Evolutionary conservation across 495 filamentous ascomycete genomes (phyloP).

Genomic region (Copromyces sp.): DNA sequence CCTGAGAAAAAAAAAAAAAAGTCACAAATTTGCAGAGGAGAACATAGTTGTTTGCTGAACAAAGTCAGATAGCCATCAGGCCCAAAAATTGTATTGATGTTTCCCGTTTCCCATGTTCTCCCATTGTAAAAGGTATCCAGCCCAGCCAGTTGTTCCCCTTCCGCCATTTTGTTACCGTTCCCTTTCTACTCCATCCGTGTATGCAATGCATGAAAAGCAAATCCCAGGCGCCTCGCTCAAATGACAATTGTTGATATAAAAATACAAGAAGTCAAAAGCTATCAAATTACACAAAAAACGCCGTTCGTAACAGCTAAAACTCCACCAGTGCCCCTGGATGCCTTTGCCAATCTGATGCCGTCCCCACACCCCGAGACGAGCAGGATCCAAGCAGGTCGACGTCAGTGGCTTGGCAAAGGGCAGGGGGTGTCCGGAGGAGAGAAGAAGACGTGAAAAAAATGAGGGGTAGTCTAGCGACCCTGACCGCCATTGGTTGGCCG

Average conservation of each 20-base stretch:
- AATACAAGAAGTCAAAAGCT: background rate
- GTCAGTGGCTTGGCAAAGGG: slow-evolving; percentile 12
- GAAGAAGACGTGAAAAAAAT: background rate
- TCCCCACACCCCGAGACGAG: background rate
- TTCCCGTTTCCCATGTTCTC: background rate
- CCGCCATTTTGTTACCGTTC: background rate
- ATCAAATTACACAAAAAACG: background rate
- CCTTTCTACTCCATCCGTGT: background rate
- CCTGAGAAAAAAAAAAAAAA: background rate
- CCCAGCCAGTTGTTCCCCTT: background rate
- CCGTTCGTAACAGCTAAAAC: background rate
- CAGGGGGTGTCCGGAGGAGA: background rate
- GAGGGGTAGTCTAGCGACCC: background rate
- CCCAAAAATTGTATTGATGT: background rate
- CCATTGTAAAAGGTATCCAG: background rate
- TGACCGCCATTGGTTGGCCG: background rate
- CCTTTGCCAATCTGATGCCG: background rate
- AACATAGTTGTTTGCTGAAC: background rate
- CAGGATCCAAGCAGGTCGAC: slow-evolving; percentile 11
- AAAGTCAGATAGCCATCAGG: background rate
- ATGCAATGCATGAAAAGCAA: background rate
- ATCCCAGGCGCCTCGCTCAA: background rate
- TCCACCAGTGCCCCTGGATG: background rate
- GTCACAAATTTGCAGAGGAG: background rate
- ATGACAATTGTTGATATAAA: background rate